Evolutionary conservation across 768 basidiomycete genomes (phyloP).

Genomic region (Coprinopsis cinerea): DNA sequence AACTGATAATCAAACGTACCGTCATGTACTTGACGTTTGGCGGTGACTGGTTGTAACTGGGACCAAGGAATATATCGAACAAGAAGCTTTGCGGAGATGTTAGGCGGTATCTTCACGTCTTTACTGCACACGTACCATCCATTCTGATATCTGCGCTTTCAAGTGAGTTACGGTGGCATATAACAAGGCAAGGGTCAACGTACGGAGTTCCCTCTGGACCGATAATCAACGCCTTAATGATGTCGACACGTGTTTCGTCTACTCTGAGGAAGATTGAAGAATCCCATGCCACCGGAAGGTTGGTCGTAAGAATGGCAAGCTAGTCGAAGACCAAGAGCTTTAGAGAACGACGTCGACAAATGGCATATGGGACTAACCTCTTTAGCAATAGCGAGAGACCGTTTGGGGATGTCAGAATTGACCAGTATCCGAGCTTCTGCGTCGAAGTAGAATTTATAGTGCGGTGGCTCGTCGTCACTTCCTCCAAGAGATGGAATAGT

Average conservation of each 20-base stretch:
- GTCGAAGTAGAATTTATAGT: slow-evolving; percentile 80
- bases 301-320: slow-evolving; percentile 91
- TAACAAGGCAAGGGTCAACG: slow-evolving; percentile 21
- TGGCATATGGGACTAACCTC: slow-evolving; percentile 43
- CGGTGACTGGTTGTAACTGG: slow-evolving; percentile 83
- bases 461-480: slow-evolving; percentile 47
- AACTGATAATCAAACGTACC: slow-evolving; percentile 27
- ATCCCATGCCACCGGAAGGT: slow-evolving; percentile 91
- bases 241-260: slow-evolving; percentile 86
- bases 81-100: slow-evolving; percentile 29
- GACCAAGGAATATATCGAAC: slow-evolving; percentile 91
- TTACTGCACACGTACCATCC: slow-evolving; percentile 59
- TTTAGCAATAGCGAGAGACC: slow-evolving; percentile 92
- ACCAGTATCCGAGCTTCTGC: slow-evolving; percentile 81
- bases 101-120: neutral
- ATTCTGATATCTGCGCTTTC: slow-evolving; percentile 64
- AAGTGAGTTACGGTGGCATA: slow-evolving; percentile 6
- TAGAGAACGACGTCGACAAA: neutral
- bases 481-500: slow-evolving; percentile 34
- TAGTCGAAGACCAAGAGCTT: slow-evolving; percentile 23
- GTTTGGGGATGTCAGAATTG: slow-evolving; percentile 81
- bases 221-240: slow-evolving; percentile 88
- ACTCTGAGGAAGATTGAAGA: slow-evolving; percentile 91
- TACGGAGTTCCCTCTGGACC: slow-evolving; percentile 94
- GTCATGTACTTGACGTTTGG: slow-evolving; percentile 65